These are phyloP conservation scores for Leptodermis oblonga DNA, from an alignment of 257 asterid species.

Conservation along the genomic window DNA sequence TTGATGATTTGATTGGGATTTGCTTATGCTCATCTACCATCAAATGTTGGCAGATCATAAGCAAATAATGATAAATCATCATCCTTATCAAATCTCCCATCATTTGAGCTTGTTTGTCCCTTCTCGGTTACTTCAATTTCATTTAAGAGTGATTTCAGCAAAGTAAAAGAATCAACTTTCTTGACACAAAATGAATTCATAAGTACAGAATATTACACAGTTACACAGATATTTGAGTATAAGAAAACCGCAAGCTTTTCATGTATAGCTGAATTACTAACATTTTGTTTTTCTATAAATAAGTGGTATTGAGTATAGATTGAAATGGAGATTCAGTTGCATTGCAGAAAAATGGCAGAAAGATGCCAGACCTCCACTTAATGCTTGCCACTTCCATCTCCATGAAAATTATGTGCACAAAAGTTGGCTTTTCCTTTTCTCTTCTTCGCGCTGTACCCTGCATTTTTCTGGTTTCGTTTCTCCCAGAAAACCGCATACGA, in stretches of 20 bases:
- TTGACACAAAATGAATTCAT: not conserved
- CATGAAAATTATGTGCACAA: not conserved
- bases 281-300: not conserved
- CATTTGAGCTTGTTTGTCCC: too few species aligned
- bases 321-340: not conserved
- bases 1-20: too few species aligned
- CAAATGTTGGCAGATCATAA: too few species aligned
- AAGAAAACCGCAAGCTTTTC: too few species aligned
- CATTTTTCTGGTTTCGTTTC: not conserved
- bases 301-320: not conserved
- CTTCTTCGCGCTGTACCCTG: not conserved
- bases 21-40: too few species aligned
- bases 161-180: not conserved
- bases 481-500: not conserved
- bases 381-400: slow-evolving; percentile 10
- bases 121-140: too few species aligned
- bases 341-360: slow-evolving; percentile 7
- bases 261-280: not conserved
- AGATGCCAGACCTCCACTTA: not conserved
- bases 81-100: too few species aligned
- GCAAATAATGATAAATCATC: too few species aligned
- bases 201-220: not conserved
- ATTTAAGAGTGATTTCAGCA: too few species aligned
- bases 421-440: not conserved
- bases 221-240: not conserved